Base-by-base conservation (phyloP, 1,284 basidiomycete genomes). In the Limonomyces culmigenus region DNA sequence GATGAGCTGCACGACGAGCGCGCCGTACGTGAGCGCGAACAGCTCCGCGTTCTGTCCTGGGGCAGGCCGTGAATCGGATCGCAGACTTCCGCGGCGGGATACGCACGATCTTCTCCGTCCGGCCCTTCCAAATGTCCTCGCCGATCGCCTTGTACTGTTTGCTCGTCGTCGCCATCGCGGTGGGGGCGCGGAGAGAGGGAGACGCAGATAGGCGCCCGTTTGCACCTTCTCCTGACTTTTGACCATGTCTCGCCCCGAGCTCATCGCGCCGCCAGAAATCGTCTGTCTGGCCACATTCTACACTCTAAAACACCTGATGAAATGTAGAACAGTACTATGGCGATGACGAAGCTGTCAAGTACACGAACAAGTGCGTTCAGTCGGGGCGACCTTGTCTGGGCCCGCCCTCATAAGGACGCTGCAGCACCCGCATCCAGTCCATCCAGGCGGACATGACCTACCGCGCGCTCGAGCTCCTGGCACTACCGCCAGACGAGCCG, bases 361-460 rank as follows among this genome's bases (percentile, higher is more conserved):
- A 99, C 55, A 96, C 95, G 0, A 73, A 78, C 60, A 96, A 92
- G 91, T 93, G 50, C 42, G 71, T 52, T 36, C 23, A 31, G 3
- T 27, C 19, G 11, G 13, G 1, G 8, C 2, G 15, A 12, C 10
- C n/a, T 11, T 10, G 10, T 18, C n/a, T 29, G 19, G 18, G 11
- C 23, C n/a, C 18, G 31, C n/a, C 17, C 19, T 19, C 31, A 36
- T 35, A 38, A 38, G 35, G 38, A 34, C 30, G 32, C 39, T 39
- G 23, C 44, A 92, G 88, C 58, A 78, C 93, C 17, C 89, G 95
- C 39, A 89, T 96, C 44, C 92, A 98, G 53, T 81, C 84, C 49
- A 92, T 99, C 43, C 95, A 99, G 55, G 83, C 91, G 4, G 83
- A 95, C 47, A 98, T 99, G 95, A 96, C 93, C 4, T 84, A 92